These are phyloP conservation scores for Rhamnella rubrinervis DNA, from an alignment of 331 rosid species.

Conservation along the genomic window DNA sequence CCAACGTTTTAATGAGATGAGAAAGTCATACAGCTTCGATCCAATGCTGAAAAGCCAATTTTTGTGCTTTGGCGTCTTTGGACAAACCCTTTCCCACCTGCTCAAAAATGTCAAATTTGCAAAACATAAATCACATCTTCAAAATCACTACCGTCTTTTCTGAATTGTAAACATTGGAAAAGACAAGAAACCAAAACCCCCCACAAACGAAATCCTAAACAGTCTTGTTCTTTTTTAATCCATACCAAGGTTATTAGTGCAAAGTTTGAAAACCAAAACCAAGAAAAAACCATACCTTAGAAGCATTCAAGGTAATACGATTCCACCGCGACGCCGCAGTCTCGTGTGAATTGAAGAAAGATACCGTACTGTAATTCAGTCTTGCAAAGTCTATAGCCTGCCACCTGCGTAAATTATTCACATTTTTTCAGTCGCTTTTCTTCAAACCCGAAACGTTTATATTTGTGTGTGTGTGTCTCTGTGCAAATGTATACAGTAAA, in stretches of 20 bases:
- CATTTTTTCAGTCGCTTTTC: constrained; percentile 6
- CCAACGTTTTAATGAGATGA: neutral
- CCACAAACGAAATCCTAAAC: neutral
- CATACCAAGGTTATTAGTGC: neutral
- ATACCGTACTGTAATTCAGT: constrained; percentile 75
- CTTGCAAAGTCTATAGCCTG: constrained; percentile 73
- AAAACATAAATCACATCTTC: neutral
- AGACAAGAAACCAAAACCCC: constrained; percentile 1
- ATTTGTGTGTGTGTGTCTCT: neutral
- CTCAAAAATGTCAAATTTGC: constrained; percentile 20
- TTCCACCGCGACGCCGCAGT: constrained; percentile 66
- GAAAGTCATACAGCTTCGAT: constrained; percentile 76
- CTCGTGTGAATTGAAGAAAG: constrained; percentile 80
- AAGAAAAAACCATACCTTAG: constrained; percentile 44
- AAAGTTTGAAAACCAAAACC: neutral
- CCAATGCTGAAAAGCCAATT: constrained; percentile 96
- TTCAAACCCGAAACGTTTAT: neutral
- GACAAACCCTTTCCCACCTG: constrained; percentile 93
- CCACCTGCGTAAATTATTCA: constrained; percentile 59
- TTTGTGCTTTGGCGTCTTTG: constrained; percentile 81
- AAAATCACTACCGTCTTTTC: constrained; percentile 13
- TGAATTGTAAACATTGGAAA: neutral
- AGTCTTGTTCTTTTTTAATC: neutral
- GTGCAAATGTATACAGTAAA: neutral
- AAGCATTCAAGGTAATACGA: constrained; percentile 71